Evolutionary conservation across 2,329 filamentous ascomycete species (phyloP).

Genomic region (Bipolaris cookei): DNA sequence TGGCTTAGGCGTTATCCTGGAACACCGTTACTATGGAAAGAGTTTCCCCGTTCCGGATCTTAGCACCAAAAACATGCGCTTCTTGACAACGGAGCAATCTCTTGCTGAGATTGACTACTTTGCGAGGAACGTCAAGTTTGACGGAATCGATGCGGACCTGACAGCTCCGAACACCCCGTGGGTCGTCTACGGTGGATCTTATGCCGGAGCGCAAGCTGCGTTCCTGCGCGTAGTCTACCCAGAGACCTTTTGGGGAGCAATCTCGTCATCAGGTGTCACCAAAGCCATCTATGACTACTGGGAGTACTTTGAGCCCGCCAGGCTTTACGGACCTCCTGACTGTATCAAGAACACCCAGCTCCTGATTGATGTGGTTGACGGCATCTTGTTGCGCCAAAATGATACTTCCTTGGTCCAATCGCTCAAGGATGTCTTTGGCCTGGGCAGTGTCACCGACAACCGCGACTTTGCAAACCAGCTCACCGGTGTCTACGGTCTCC

Average conservation of each 20-base stretch:
- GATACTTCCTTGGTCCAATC: constrained; percentile 51
- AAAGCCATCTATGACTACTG: constrained; percentile 80
- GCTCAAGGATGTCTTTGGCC: constrained; percentile 62
- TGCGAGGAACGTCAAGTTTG: constrained; percentile 72
- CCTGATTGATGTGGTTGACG: constrained; percentile 64
- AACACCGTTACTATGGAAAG: constrained; percentile 85
- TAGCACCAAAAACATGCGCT: constrained; percentile 73
- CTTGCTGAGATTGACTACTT: constrained; percentile 84
- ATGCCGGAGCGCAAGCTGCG: constrained; percentile 79
- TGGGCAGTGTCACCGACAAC: constrained; percentile 56
- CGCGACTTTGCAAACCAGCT: constrained; percentile 62
- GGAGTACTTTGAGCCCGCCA: constrained; percentile 65
- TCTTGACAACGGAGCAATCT: constrained; percentile 82
- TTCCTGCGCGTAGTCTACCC: constrained; percentile 79
- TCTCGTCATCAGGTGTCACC: constrained; percentile 81
- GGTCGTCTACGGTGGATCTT: constrained; percentile 83
- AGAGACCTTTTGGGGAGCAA: constrained; percentile 77
- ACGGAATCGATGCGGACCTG: constrained; percentile 70
- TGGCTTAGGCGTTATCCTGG: constrained; percentile 79
- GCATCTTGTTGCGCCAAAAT: constrained; percentile 60
- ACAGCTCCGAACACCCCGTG: constrained; percentile 71
- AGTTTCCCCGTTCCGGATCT: constrained; percentile 74
- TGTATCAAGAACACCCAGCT: constrained; percentile 71
- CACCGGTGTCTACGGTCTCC: constrained; percentile 59
- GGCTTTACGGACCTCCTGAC: constrained; percentile 62